These are phyloP conservation scores for Ceratocystis alfenasii DNA, from an alignment of 2,329 filamentous ascomycete species.

Conservation along the genomic window DNA sequence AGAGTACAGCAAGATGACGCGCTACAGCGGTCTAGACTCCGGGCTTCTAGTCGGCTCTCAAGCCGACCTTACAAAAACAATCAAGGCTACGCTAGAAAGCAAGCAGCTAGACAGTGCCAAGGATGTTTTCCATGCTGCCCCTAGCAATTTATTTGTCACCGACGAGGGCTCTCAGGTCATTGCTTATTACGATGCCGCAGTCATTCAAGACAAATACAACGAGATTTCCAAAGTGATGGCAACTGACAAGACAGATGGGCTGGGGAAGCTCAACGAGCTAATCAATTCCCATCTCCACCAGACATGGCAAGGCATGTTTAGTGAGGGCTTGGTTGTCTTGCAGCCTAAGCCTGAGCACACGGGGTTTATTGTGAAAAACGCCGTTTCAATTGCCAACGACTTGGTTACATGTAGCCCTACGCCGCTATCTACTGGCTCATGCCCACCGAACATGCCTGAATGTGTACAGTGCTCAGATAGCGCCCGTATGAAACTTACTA, in stretches of 20 bases:
- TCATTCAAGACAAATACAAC: conserved; percentile 54
- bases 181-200: conserved; percentile 61
- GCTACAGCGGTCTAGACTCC: conserved; percentile 58
- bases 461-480: conserved; percentile 63
- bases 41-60: conserved; percentile 63
- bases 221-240: conserved; percentile 52
- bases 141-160: conserved; percentile 48
- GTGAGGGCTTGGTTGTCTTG: conserved; percentile 64
- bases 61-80: conserved; percentile 48
- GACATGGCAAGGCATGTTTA: conserved; percentile 71
- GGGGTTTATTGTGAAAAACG: conserved; percentile 57
- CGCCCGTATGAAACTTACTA: conserved; percentile 53
- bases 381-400: conserved; percentile 59
- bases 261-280: conserved; percentile 56
- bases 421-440: conserved; percentile 57
- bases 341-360: conserved; percentile 69
- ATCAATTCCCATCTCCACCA: conserved; percentile 77
- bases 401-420: conserved; percentile 64
- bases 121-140: conserved; percentile 50
- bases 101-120: conserved; percentile 45
- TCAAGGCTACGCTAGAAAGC: conserved; percentile 48
- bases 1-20: conserved; percentile 59
- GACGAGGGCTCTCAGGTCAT: conserved; percentile 56
- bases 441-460: conserved; percentile 65
- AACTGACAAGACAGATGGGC: conserved; percentile 45